Percentiles rank a stretch among this genome's conserved stretches.
Evolutionary conservation across 805 yeast genomes (phyloP).

Genomic region (Torulaspora microellipsoides): DNA sequence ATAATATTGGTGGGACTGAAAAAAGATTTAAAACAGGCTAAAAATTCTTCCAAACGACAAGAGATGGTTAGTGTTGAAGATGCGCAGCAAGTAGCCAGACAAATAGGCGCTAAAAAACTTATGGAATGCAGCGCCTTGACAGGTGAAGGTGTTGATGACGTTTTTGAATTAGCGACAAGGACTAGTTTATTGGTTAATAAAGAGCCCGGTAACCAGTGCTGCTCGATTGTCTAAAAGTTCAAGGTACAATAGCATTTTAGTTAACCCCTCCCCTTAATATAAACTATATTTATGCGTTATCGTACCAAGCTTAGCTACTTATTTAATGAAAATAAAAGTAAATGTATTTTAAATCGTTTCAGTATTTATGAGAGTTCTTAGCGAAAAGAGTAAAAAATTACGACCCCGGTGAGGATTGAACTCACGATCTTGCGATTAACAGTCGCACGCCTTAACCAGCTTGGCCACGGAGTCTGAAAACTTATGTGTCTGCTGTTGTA

Average conservation of each 20-base stretch:
- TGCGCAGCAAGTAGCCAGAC: constrained; percentile 68
- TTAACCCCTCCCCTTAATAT: background rate
- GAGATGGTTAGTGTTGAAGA: constrained; percentile 45
- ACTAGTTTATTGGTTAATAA: constrained; percentile 61
- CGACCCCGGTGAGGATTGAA: constrained; percentile 54
- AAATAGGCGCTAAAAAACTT: constrained; percentile 78
- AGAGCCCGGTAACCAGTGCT: constrained; percentile 38
- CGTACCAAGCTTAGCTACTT: background rate
- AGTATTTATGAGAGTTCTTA: too few species aligned
- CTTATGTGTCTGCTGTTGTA: background rate
- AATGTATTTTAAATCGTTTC: background rate
- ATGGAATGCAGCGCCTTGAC: constrained; percentile 88
- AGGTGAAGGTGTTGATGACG: constrained; percentile 93
- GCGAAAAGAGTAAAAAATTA: constrained; percentile 14
- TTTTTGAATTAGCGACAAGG: constrained; percentile 86
- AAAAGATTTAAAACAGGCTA: constrained; percentile 57
- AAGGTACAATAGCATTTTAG: background rate
- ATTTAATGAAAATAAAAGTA: background rate
- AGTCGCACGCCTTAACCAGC: constrained; percentile 55
- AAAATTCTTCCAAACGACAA: constrained; percentile 30
- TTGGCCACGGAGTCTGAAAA: constrained; percentile 45
- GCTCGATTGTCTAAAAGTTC: constrained; percentile 31
- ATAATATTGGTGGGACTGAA: constrained; percentile 77
- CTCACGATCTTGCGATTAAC: constrained; percentile 57
- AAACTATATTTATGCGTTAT: background rate